phyloP scores from a whole-genome alignment of 768 basidiomycete genomes.

The Hypholoma fasciculare region DNA sequence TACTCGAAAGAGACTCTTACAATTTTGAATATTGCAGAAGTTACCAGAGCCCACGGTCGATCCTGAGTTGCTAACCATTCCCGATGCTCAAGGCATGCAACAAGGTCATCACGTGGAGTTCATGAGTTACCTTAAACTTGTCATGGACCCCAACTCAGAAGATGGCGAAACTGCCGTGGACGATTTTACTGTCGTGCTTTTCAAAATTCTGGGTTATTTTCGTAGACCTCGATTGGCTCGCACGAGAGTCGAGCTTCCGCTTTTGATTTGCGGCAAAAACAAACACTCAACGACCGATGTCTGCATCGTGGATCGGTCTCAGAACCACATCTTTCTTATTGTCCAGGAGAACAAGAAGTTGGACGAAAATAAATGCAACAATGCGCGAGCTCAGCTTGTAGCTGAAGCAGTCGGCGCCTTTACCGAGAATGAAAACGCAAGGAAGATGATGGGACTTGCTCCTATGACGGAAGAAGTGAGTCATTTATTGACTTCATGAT shows the following conservation, averaged over 20 bases:
- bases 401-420: too few relatives aligned
- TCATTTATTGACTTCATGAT: too few relatives aligned
- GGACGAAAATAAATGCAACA: background rate
- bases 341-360: conserved; percentile 25
- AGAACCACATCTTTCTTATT: conserved; percentile 24
- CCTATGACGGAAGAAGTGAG: background rate
- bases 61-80: conserved; percentile 22
- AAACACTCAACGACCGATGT: conserved; percentile 27
- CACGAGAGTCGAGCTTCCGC: conserved; percentile 22
- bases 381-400: conserved; percentile 5
- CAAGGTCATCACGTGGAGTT: conserved; percentile 18
- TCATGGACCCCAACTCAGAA: conserved; percentile 17
- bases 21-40: background rate
- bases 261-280: conserved; percentile 28
- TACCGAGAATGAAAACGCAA: conserved; percentile 14
- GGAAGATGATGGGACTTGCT: background rate
- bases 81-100: conserved; percentile 22
- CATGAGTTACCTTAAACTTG: too few relatives aligned
- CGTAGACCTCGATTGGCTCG: conserved; percentile 17
- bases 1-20: background rate
- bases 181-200: conserved; percentile 29
- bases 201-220: conserved; percentile 25
- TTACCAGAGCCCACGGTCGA: conserved; percentile 26
- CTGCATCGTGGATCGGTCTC: conserved; percentile 25
- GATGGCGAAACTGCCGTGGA: conserved; percentile 27